phyloP scores from a whole-genome alignment of 768 basidiomycete genomes.

The Boletus sp. region DNA sequence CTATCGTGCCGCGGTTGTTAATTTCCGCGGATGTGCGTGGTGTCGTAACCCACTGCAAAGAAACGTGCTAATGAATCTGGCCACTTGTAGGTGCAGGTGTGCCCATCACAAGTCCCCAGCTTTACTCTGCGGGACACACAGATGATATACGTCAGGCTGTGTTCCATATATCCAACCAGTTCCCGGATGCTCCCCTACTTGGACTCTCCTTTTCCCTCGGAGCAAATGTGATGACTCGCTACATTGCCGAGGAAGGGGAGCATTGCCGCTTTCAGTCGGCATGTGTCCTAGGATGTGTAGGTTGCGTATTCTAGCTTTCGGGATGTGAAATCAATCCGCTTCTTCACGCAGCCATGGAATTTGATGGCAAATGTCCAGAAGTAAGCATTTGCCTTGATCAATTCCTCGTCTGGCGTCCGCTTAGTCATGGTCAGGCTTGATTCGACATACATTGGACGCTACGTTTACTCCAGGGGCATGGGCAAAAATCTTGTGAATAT shows the following conservation, averaged over 20 bases:
- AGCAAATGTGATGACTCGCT: slow-evolving; percentile 86
- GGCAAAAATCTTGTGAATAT: slow-evolving; percentile 66
- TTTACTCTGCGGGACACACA: slow-evolving; percentile 89
- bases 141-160: slow-evolving; percentile 85
- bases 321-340: slow-evolving; percentile 10
- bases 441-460: slow-evolving; percentile 52
- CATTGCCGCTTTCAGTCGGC: slow-evolving; percentile 60
- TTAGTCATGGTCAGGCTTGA: slow-evolving; percentile 45
- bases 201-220: slow-evolving; percentile 94
- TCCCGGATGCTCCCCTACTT: slow-evolving; percentile 78
- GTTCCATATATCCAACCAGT: slow-evolving; percentile 66
- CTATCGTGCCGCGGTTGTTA: slow-evolving; percentile 86
- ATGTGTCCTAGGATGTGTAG: slow-evolving; percentile 72
- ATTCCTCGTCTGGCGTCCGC: slow-evolving; percentile 4
- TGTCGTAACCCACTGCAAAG: slow-evolving; percentile 1
- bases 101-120: slow-evolving; percentile 75
- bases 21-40: slow-evolving; percentile 85
- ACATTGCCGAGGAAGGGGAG: slow-evolving; percentile 80
- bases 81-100: slow-evolving; percentile 69
- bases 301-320: slow-evolving; percentile 28
- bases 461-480: slow-evolving; percentile 78
- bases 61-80: slow-evolving; percentile 15
- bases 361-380: slow-evolving; percentile 35
- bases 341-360: slow-evolving; percentile 48
- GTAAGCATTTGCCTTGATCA: slow-evolving; percentile 27